Percentiles rank a stretch among this genome's conserved stretches.
Conservation (phyloP, 106 monocot genomes). For the Vanilla planifolia region DNA sequence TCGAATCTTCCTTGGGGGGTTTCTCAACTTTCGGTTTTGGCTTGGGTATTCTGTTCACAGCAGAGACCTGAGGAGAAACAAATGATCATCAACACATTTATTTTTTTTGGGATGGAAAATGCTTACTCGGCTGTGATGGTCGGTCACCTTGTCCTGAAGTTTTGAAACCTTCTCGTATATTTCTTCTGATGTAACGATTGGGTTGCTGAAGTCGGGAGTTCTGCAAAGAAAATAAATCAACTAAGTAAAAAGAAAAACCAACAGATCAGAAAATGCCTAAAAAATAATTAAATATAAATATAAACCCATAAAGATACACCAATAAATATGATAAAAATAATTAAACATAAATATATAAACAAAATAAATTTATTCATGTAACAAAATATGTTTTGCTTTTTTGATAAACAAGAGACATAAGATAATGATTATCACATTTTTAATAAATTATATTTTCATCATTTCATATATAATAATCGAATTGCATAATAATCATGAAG, state of each 20-base stretch:
- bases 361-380: too few relatives aligned
- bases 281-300: too few relatives aligned
- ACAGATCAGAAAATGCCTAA: too few relatives aligned
- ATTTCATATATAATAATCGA: too few relatives aligned
- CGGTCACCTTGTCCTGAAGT: constrained; percentile 71
- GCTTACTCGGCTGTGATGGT: background rate
- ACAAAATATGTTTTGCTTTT: too few relatives aligned
- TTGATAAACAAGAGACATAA: too few relatives aligned
- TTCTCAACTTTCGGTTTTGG: constrained; percentile 92
- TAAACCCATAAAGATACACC: too few relatives aligned
- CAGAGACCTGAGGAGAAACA: constrained; percentile 43
- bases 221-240: constrained; percentile 21
- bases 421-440: too few relatives aligned
- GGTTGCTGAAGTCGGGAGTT: constrained; percentile 32
- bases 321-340: too few relatives aligned
- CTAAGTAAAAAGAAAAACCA: background rate
- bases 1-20: constrained; percentile 43
- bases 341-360: too few relatives aligned
- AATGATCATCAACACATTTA: background rate
- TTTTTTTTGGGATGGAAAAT: background rate
- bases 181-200: constrained; percentile 73
- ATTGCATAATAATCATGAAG: too few relatives aligned
- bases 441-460: too few relatives aligned
- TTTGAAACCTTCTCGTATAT: constrained; percentile 51
- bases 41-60: constrained; percentile 80